Evolutionary conservation across 2,329 filamentous ascomycete genomes (phyloP).

Genomic region (Penicillium sp.): DNA sequence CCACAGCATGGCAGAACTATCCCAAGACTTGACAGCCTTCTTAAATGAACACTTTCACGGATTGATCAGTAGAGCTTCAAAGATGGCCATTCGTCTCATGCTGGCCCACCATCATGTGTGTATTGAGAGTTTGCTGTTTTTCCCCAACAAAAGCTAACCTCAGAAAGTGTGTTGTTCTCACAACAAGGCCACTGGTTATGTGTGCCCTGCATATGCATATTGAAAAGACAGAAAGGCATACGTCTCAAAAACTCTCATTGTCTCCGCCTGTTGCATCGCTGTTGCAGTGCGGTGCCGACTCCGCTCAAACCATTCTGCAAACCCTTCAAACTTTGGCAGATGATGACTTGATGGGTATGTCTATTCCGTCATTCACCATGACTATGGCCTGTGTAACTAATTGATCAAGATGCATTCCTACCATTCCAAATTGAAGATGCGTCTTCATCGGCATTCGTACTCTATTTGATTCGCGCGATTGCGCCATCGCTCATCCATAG

Average conservation of each 20-base stretch:
- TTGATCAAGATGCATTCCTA: slow-evolving; percentile 38
- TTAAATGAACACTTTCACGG: slow-evolving; percentile 30
- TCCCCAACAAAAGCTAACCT: neutral
- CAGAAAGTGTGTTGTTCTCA: slow-evolving; percentile 30
- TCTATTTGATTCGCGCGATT: slow-evolving; percentile 38
- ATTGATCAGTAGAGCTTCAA: slow-evolving; percentile 29
- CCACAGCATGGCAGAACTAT: slow-evolving; percentile 30
- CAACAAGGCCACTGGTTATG: slow-evolving; percentile 32
- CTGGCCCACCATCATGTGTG: slow-evolving; percentile 33
- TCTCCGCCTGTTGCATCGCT: slow-evolving; percentile 26
- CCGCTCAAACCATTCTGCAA: slow-evolving; percentile 30
- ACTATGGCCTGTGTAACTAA: neutral
- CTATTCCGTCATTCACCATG: too few species aligned
- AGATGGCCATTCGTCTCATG: slow-evolving; percentile 31
- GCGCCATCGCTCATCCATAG: slow-evolving; percentile 43
- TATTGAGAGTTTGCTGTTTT: too few species aligned
- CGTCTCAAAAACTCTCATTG: slow-evolving; percentile 21
- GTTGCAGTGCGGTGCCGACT: slow-evolving; percentile 31
- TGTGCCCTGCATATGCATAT: slow-evolving; percentile 33
- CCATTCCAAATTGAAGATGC: slow-evolving; percentile 50
- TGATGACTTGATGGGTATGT: slow-evolving; percentile 27
- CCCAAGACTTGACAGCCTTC: slow-evolving; percentile 29
- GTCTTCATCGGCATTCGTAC: slow-evolving; percentile 47
- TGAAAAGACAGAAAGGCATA: slow-evolving; percentile 22
- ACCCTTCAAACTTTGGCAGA: slow-evolving; percentile 29